These are phyloP conservation scores for Diaporthe capsici DNA, from an alignment of 2,329 filamentous ascomycete species.

Conservation along the genomic window DNA sequence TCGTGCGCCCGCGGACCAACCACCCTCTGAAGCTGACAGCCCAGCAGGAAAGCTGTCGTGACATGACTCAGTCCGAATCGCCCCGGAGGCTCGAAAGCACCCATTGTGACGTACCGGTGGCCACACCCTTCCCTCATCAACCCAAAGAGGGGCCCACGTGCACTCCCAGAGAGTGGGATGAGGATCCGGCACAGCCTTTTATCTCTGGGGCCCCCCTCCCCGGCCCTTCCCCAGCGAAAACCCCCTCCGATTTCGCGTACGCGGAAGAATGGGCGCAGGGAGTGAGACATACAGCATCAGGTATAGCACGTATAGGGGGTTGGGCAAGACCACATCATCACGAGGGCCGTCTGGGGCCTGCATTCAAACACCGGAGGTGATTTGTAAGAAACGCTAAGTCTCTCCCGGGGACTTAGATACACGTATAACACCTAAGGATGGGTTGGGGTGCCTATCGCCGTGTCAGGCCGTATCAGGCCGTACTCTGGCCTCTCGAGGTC, in stretches of 20 bases:
- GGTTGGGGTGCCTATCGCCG: slow-evolving; percentile 8
- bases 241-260: slow-evolving; percentile 19
- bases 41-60: slow-evolving; percentile 20
- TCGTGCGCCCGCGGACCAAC: neutral
- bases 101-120: slow-evolving; percentile 37
- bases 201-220: neutral
- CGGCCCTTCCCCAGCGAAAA: neutral
- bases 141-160: slow-evolving; percentile 18
- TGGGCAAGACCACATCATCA: neutral
- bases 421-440: neutral
- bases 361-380: neutral
- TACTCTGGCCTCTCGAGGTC: neutral
- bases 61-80: slow-evolving; percentile 37
- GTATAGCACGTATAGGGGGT: neutral
- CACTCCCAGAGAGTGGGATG: slow-evolving; percentile 14
- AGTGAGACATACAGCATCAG: slow-evolving; percentile 14
- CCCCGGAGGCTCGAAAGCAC: neutral
- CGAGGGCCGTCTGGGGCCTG: neutral
- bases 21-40: neutral
- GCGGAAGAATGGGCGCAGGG: neutral
- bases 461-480: slow-evolving; percentile 5
- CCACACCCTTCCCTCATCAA: slow-evolving; percentile 10
- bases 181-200: neutral
- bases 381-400: slow-evolving; percentile 8
- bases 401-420: neutral